Evolutionary conservation across 1,139 yeast species (phyloP), one percentile per base, ranked within the genome.

Genomic region (Hyphopichia buzzinii): DNA sequence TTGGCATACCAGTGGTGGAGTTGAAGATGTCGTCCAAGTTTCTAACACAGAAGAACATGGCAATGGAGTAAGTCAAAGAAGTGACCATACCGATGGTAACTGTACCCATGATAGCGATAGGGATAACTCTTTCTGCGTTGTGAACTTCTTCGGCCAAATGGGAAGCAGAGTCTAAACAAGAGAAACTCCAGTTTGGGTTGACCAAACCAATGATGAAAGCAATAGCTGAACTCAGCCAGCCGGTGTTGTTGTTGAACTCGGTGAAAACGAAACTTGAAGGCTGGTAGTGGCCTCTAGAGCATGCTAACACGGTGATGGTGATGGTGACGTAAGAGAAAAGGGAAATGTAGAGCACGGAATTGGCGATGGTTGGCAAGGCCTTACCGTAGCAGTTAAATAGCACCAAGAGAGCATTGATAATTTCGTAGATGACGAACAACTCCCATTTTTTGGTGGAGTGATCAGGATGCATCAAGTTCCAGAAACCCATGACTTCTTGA

Each of bases 111-210:
- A 81, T 79, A 12, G 85, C 79, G 42, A 72, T 71, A 17, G 87
- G 87, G 36, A 80, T 77, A 42, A 75, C 76, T 31, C 72, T 64
- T 52, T 77, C 80, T 8, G 85, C 84, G 28, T 68, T 63, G 36
- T 69, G 63, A 25, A 79, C 77, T 57, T 81, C 87, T 55, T 80
- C 84, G 12, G 84, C 84, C 77, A 81, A 74, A 49, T 80, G 86
- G 2, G 85, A 77, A 7, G 85, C 85, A 44, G 82, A 76, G 52
- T 81, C 87, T 38, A 80, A 61, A 55, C 86, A 79, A n/a, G 80
- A 72, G 53, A 79, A 80, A 1, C 82, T 74, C 85, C 85, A 80
- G 35, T 79, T 79, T 26, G 86, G 86, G 52, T 79, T 80, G 47
- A 81, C 74, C 41, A 81, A 59, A 37, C 86, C 86, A 11, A 79